These are phyloP conservation scores for Sclerotinia glacialis DNA, from an alignment of 2,329 filamentous ascomycete species.

Conservation along the genomic window DNA sequence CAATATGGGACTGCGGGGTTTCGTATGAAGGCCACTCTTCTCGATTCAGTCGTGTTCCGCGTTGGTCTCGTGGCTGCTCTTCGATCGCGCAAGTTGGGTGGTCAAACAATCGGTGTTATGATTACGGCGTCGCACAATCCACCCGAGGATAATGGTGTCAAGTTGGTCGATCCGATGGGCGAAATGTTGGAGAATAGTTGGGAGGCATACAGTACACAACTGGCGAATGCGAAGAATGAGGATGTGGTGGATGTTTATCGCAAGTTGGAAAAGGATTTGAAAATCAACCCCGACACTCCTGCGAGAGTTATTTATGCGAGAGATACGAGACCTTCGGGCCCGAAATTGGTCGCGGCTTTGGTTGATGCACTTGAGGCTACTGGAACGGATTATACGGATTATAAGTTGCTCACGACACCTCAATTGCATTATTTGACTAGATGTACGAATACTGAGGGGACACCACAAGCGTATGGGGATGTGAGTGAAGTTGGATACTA, in stretches of 20 bases:
- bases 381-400: constrained; percentile 73
- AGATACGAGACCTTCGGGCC: constrained; percentile 90
- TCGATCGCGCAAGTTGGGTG: constrained; percentile 83
- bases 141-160: constrained; percentile 85
- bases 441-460: constrained; percentile 89
- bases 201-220: constrained; percentile 82
- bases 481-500: constrained; percentile 92
- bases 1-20: constrained; percentile 67
- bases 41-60: constrained; percentile 89
- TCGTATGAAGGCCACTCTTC: constrained; percentile 70
- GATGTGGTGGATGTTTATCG: constrained; percentile 74
- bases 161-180: constrained; percentile 94
- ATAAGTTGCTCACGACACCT: constrained; percentile 91
- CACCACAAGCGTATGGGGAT: constrained; percentile 81
- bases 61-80: constrained; percentile 87
- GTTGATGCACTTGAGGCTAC: constrained; percentile 76
- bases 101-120: constrained; percentile 94
- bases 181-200: constrained; percentile 97
- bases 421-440: constrained; percentile 96
- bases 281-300: constrained; percentile 67
- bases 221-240: constrained; percentile 82
- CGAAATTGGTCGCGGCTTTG: constrained; percentile 75
- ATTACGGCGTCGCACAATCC: constrained; percentile 93
- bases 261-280: constrained; percentile 69
- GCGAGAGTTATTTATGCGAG: constrained; percentile 85